These are phyloP conservation scores for Endotrypanum monterogeii DNA, from an alignment of 208 protist species.

Conservation along the genomic window DNA sequence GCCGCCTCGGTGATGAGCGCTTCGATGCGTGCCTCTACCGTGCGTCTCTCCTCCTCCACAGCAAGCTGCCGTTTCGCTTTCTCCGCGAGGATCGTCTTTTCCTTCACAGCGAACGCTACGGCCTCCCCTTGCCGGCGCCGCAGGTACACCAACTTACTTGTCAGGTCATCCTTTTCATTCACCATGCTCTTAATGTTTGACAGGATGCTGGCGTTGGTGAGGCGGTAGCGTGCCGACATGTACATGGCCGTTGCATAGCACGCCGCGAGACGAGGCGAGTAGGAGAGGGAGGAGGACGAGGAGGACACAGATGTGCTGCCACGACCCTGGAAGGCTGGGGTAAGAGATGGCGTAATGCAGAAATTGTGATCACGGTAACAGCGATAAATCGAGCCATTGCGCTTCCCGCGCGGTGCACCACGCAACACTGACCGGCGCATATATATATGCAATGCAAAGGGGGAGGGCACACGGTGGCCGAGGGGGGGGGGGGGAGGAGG, in stretches of 20 bases:
- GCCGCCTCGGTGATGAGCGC: slow-evolving; percentile 57
- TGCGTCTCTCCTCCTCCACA: slow-evolving; percentile 40
- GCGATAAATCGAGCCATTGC: slow-evolving; percentile 3
- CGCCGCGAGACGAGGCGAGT: not conserved
- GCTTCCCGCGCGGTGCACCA: not conserved
- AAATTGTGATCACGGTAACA: slow-evolving; percentile 3
- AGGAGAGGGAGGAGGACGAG: not conserved
- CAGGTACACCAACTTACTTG: slow-evolving; percentile 78
- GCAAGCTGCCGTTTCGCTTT: slow-evolving; percentile 79
- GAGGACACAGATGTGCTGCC: not conserved
- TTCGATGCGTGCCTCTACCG: slow-evolving; percentile 52
- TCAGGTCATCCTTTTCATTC: slow-evolving; percentile 64
- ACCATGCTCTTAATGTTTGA: slow-evolving; percentile 68
- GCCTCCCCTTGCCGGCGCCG: slow-evolving; percentile 77
- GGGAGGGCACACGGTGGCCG: not conserved
- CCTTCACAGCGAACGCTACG: slow-evolving; percentile 73
- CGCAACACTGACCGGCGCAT: slow-evolving; percentile 23
- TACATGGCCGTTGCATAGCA: slow-evolving; percentile 3
- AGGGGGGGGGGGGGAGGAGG: not conserved
- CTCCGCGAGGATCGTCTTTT: slow-evolving; percentile 67
- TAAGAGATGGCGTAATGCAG: slow-evolving; percentile 1
- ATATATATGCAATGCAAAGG: not conserved
- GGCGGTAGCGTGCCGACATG: slow-evolving; percentile 31
- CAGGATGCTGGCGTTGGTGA: slow-evolving; percentile 79
- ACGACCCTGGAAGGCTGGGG: not conserved